Evolutionary conservation across 2,329 filamentous ascomycete genomes (phyloP), one percentile per base, ranked within the genome.

Genomic region (Colletotrichum graminicola): DNA sequence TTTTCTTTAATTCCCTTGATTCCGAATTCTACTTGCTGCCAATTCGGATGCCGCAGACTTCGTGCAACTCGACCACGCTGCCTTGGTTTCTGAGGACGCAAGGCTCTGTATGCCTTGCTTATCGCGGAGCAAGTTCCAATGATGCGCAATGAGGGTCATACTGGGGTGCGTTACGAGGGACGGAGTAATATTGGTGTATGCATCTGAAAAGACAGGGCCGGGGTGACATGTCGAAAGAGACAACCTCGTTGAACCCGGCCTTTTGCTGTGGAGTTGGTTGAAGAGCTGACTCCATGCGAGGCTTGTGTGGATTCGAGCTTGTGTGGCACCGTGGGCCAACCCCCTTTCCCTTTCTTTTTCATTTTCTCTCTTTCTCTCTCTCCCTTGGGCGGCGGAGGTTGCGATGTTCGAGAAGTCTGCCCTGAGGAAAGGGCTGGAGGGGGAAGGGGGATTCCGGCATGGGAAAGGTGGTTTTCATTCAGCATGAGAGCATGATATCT

Each of bases 231-330:
- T 45, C 41, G 66, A 41, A 61, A 60, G 55, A 51, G 66, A 61
- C 32, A 26, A 39, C 49, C 49, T 71, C n/a, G 54, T 62, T 66
- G 60, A 65, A 59, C 66, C 61, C 55, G 60, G 59, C 54, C 36
- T 47, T n/a, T 21, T 49, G 65, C 45, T 39, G 18, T 41, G 34
- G 32, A 51, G 32, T 41, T n/a, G n/a, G 43, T 36, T 66, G 23
- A 41, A 41, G 45, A 39, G 55, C 36, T 26, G 67, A 49, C 55
- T 41, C 55, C 12, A 52, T 39, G 65, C 29, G 47, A 21, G 62
- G 62, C 36, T 60, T 52, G 52, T 45, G 43, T 59, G 52, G 64
- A 45, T 34, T 34, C 77, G 75, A 77, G 75, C 76, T 77, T 64
- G 73, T 76, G 71, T 68, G 65, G 65, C 49, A 39, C 47, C 56